A percentile compares a stretch with the other conserved stretches of the same genome.
Evolutionary conservation across 2,329 filamentous ascomycete genomes (phyloP).

Genomic region (Pseudodiploospora longispora): DNA sequence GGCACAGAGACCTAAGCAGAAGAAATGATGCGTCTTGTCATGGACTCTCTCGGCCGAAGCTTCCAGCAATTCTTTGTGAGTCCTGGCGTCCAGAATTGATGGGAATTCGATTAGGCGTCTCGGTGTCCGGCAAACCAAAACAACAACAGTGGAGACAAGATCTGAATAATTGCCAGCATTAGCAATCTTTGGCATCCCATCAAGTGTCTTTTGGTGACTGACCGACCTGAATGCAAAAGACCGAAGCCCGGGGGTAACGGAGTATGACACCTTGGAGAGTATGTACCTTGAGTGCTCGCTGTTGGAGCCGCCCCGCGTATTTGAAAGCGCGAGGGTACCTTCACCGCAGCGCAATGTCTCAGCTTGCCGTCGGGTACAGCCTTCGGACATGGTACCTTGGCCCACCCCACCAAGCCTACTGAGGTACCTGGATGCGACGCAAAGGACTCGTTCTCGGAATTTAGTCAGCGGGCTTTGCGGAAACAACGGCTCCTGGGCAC

Average conservation of each 20-base stretch:
- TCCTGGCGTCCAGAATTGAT: too few relatives aligned
- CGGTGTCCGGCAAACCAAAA: too few relatives aligned
- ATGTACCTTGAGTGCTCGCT: not conserved
- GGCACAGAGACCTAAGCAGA: too few relatives aligned
- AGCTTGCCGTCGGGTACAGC: slow-evolving; percentile 6
- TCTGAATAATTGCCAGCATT: too few relatives aligned
- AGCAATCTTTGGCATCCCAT: too few relatives aligned
- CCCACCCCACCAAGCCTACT: too few relatives aligned
- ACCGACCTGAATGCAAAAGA: not conserved
- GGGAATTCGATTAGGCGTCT: too few relatives aligned
- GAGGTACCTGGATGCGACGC: slow-evolving; percentile 1
- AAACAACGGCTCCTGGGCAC: not conserved
- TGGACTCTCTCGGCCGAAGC: too few relatives aligned
- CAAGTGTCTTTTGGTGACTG: too few relatives aligned
- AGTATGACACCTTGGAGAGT: not conserved
- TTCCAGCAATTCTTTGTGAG: too few relatives aligned
- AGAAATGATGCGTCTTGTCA: too few relatives aligned
- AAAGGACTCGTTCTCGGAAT: slow-evolving; percentile 3
- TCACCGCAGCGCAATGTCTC: slow-evolving; percentile 1
- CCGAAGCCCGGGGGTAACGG: not conserved
- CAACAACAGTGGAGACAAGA: too few relatives aligned
- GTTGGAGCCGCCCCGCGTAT: not conserved
- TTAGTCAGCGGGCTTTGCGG: slow-evolving; percentile 7
- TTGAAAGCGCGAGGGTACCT: slow-evolving; percentile 6
- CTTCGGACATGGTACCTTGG: slow-evolving; percentile 2